A percentile compares a stretch with the other conserved stretches of the same genome.
phyloP scores from a whole-genome alignment of 2,329 filamentous ascomycete species.

The Monilinia vaccinii-corymbosi region DNA sequence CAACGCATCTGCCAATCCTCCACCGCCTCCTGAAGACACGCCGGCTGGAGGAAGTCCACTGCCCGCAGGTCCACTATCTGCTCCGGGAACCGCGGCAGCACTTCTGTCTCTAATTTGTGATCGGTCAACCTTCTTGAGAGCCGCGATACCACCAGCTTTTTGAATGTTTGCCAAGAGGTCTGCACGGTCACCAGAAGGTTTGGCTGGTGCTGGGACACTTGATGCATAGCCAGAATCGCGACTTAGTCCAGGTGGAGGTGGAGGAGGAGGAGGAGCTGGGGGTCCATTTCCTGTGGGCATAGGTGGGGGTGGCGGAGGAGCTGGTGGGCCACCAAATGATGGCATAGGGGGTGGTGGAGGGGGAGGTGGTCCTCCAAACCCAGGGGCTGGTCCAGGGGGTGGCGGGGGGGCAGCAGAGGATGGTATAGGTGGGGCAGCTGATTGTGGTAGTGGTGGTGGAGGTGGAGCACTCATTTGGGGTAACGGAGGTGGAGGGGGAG shows the following conservation, averaged over 20 bases:
- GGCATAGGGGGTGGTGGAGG: conserved; percentile 33
- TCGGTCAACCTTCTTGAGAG: conserved; percentile 68
- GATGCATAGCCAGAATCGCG: conserved; percentile 43
- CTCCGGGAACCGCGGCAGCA: conserved; percentile 49
- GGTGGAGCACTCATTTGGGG: conserved; percentile 29
- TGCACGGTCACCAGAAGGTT: conserved; percentile 39
- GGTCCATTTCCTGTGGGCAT: conserved; percentile 23
- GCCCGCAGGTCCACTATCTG: conserved; percentile 41
- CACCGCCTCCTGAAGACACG: conserved; percentile 44
- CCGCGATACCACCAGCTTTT: conserved; percentile 54
- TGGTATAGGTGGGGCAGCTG: conserved; percentile 31
- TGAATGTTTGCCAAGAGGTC: conserved; percentile 66
- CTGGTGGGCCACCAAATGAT: conserved; percentile 31
- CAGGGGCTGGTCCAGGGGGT: conserved; percentile 28
- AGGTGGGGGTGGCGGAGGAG: conserved; percentile 42
- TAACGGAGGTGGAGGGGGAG: conserved; percentile 32
- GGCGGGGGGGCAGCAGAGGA: conserved; percentile 30
- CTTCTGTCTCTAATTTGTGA: conserved; percentile 64
- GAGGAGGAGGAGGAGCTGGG: conserved; percentile 44
- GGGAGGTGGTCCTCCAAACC: conserved; percentile 31
- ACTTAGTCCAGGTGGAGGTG: conserved; percentile 42
- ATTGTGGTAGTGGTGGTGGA: conserved; percentile 32
- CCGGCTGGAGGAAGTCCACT: conserved; percentile 44
- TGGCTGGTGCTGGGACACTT: conserved; percentile 39
- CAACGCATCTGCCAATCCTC: conserved; percentile 73